These are phyloP conservation scores for Raphanus sativus DNA, from an alignment of 345 rosid species.

Conservation along the genomic window DNA sequence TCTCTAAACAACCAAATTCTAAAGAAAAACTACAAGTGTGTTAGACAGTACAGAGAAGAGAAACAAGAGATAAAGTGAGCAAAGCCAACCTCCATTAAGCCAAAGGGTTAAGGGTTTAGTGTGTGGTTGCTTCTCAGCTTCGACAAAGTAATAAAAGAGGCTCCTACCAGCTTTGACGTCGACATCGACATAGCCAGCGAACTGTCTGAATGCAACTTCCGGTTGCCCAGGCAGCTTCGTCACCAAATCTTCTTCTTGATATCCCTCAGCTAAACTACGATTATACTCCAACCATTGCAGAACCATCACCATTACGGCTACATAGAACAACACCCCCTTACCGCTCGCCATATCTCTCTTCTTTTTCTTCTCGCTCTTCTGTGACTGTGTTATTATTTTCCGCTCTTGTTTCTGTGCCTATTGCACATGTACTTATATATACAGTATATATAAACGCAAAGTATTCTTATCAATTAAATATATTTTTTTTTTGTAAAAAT, in stretches of 20 bases:
- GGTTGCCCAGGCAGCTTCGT: conserved; percentile 80
- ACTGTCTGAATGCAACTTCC: conserved; percentile 66
- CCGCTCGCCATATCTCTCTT: conserved; percentile 22
- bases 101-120: conserved; percentile 79
- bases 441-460: conserved; percentile 13
- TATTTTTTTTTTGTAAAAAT: background rate
- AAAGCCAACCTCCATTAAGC: conserved; percentile 83
- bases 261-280: conserved; percentile 44
- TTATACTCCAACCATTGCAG: conserved; percentile 27
- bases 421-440: conserved; percentile 15
- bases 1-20: background rate
- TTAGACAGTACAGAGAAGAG: background rate
- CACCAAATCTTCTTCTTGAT: conserved; percentile 76
- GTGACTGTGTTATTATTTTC: background rate
- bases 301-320: conserved; percentile 33
- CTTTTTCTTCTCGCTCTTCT: background rate
- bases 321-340: conserved; percentile 41
- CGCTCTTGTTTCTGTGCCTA: conserved; percentile 22
- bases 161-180: conserved; percentile 73
- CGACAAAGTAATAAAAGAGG: conserved; percentile 90
- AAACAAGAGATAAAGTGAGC: background rate
- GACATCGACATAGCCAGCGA: conserved; percentile 79
- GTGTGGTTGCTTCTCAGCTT: conserved; percentile 63
- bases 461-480: background rate
- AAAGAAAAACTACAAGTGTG: background rate